Evolutionary conservation across 2,329 filamentous ascomycete species (phyloP), one percentile per base, ranked within the genome.

Genomic region (Aspergillus sp.): DNA sequence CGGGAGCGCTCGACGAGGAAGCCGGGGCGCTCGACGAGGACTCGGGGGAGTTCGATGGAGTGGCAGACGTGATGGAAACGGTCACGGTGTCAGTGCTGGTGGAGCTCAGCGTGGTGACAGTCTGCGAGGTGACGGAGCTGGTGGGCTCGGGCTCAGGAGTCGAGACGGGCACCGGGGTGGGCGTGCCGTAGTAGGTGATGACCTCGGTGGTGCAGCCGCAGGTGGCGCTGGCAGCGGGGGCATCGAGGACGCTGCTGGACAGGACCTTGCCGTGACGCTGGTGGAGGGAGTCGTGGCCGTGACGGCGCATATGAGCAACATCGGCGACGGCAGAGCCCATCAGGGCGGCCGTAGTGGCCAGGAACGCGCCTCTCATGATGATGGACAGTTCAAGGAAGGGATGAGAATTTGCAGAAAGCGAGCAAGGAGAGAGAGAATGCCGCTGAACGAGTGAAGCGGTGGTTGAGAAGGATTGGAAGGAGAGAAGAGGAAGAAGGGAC

Each of bases 131-230:
- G 36, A 40, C 33, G 29, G 46, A 48, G 32, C 28, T 42, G 26
- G 33, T 32, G 31, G 32, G 35, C 37, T 43, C 48, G 27, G 44
- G 17, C 34, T 33, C 40, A 38, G 48, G 17, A 24, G 24, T 2
- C 33, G 33, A 22, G 40, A 35, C 4, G 14, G 36, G 26, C 16
- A 66, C 65, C 48, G 53, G 83, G 45, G 74, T 80, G 35, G 75
- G 62, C 53, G 74, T 68, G 53, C 81, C 82, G 49, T 74, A 78
- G 64, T 74, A 71, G 54, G 79, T 84, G 58, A 73, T 74, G 63
- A 78, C 81, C 67, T 81, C 75, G 57, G 82, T 86, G 44, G 72
- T 80, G 74, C 82, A 89, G 41, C 72, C 72, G 57, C 81, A 86
- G 33, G 63, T 59, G 42, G 69, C 57, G 20, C 63, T 64, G 41